Evolutionary conservation across 108 stramenopile species (phyloP).

Genomic region (Nitzschia sp.): DNA sequence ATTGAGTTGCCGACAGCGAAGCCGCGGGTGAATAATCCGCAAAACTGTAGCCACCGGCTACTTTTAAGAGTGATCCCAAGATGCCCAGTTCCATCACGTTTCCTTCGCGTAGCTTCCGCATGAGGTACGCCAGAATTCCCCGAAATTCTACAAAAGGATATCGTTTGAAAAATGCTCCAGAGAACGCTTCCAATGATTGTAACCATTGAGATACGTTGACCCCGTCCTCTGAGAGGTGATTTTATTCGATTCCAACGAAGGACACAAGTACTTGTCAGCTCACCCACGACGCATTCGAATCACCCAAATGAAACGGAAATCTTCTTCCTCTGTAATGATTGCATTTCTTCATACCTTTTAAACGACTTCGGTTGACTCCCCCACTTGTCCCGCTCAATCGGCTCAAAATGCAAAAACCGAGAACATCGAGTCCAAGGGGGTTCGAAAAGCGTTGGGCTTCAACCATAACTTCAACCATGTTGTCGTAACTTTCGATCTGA

Average conservation of each 20-base stretch:
- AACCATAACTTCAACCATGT: constrained; percentile 91
- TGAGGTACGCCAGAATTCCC: constrained; percentile 70
- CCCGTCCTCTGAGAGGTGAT: constrained; percentile 60
- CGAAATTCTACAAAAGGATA: constrained; percentile 79
- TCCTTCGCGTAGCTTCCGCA: constrained; percentile 58
- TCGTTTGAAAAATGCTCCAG: constrained; percentile 76
- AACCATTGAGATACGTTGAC: constrained; percentile 89
- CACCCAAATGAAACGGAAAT: background rate
- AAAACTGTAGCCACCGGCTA: constrained; percentile 78
- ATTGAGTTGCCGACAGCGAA: constrained; percentile 65
- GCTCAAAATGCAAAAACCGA: constrained; percentile 77
- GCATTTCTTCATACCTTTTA: constrained; percentile 54
- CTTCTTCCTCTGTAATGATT: background rate
- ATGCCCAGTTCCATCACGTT: constrained; percentile 80
- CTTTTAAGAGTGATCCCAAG: constrained; percentile 73
- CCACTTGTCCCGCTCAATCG: constrained; percentile 58
- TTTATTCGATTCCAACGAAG: background rate
- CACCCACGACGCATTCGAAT: constrained; percentile 6
- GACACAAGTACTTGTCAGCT: constrained; percentile 9
- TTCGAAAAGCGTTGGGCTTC: constrained; percentile 82
- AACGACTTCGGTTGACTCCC: constrained; percentile 61
- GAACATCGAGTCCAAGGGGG: constrained; percentile 84
- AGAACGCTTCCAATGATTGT: constrained; percentile 81
- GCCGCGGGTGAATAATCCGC: constrained; percentile 82
- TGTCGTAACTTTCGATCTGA: constrained; percentile 95